These are phyloP conservation scores for Lentinula edodes DNA, from an alignment of 768 basidiomycete genomes.

Conservation along the genomic window DNA sequence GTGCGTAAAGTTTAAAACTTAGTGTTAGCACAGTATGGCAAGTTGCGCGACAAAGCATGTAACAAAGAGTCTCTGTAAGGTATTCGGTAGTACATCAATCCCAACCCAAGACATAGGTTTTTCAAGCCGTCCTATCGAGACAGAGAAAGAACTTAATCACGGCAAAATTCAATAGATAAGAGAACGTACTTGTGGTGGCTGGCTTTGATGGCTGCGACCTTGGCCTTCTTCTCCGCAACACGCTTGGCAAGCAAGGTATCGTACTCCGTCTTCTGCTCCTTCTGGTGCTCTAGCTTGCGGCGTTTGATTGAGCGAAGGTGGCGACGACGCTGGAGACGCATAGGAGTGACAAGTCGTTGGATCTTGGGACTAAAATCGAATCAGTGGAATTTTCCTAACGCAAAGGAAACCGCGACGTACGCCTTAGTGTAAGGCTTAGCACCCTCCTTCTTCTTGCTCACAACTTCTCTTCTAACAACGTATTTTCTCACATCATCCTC, in stretches of 20 bases:
- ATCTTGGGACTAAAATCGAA: conserved; percentile 73
- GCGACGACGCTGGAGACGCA: conserved; percentile 94
- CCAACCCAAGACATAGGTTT: neutral
- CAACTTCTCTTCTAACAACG: conserved; percentile 90
- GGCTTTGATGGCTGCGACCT: conserved; percentile 83
- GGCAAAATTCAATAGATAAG: too few relatives aligned
- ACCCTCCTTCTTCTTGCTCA: conserved; percentile 78
- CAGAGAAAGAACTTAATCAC: neutral
- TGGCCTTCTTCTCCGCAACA: conserved; percentile 88
- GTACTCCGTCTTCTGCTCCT: conserved; percentile 94
- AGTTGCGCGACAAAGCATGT: neutral
- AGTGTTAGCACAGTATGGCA: neutral
- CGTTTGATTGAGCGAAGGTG: conserved; percentile 86
- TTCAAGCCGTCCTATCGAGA: neutral
- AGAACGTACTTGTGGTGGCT: conserved; percentile 61
- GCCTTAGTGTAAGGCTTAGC: conserved; percentile 97
- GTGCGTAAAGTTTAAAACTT: neutral
- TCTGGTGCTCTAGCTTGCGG: conserved; percentile 84
- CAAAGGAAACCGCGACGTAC: conserved; percentile 39
- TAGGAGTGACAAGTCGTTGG: conserved; percentile 91
- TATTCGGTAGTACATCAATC: neutral
- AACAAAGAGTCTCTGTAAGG: neutral
- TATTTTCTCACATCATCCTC: conserved; percentile 98
- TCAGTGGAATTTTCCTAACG: neutral
- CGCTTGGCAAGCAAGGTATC: conserved; percentile 87